phyloP scores from a whole-genome alignment of 192 early-diverging fungal species.

The Coemansia aciculifera region DNA sequence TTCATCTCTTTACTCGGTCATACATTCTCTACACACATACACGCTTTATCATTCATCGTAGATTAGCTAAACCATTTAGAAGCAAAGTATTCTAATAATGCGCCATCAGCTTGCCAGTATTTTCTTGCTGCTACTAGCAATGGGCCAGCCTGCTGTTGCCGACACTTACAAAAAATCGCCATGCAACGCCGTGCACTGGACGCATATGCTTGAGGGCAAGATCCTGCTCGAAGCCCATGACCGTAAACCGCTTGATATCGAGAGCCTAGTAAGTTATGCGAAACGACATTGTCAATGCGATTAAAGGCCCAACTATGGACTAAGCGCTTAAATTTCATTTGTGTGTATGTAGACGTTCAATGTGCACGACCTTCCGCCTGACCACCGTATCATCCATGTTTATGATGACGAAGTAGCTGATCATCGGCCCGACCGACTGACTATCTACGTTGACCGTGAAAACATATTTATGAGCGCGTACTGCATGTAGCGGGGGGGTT shows the following conservation, averaged over 20 bases:
- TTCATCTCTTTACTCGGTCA: neutral
- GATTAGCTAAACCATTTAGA: neutral
- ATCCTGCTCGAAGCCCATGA: slow-evolving; percentile 40
- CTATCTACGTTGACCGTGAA: slow-evolving; percentile 49
- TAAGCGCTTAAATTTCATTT: neutral
- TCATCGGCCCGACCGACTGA: slow-evolving; percentile 29
- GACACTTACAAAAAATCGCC: slow-evolving; percentile 43
- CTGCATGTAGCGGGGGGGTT: slow-evolving; percentile 19
- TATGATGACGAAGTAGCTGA: slow-evolving; percentile 36
- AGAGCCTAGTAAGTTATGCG: slow-evolving; percentile 24
- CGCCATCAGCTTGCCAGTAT: neutral
- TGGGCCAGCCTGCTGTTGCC: neutral
- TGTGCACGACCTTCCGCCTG: slow-evolving; percentile 40
- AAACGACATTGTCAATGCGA: neutral
- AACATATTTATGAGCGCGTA: slow-evolving; percentile 43
- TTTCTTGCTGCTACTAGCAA: neutral
- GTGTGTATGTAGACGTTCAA: slow-evolving; percentile 12
- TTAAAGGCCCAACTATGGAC: neutral
- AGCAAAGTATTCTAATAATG: neutral
- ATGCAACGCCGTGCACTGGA: slow-evolving; percentile 49
- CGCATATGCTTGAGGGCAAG: slow-evolving; percentile 39
- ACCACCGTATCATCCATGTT: slow-evolving; percentile 44
- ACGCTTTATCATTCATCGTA: neutral
- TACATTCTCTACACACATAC: neutral
- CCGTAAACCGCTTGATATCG: slow-evolving; percentile 33